Conservation (phyloP, 805 yeast species). For the Maudiozyma serrabonitensis region DNA sequence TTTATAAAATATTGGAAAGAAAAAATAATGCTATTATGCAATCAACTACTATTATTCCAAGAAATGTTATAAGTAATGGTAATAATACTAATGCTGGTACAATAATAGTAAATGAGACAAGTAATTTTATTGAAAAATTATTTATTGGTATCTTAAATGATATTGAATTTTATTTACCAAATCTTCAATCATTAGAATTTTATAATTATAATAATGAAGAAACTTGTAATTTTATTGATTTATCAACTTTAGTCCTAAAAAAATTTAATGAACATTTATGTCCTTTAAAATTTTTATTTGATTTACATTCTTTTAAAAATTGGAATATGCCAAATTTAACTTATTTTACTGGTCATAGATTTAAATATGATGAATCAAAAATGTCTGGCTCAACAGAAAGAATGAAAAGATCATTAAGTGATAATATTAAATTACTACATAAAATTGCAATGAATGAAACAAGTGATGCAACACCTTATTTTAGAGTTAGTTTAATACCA, state of each 20-base stretch:
- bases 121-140: constrained; percentile 5
- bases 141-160: constrained; percentile 8
- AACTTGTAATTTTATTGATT: constrained; percentile 16
- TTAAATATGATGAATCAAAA: constrained; percentile 15
- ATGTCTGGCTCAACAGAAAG: constrained; percentile 10
- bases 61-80: not conserved
- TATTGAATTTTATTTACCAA: constrained; percentile 9
- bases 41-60: not conserved
- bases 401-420: constrained; percentile 5
- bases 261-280: constrained; percentile 8
- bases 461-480: constrained; percentile 18
- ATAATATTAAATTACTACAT: constrained; percentile 12
- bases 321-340: constrained; percentile 16
- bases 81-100: constrained; percentile 1
- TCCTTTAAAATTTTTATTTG: constrained; percentile 11
- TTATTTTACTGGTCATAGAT: constrained; percentile 19
- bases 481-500: constrained; percentile 18
- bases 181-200: constrained; percentile 9
- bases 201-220: constrained; percentile 7
- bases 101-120: not conserved
- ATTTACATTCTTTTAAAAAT: constrained; percentile 19
- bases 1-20: constrained; percentile 8
- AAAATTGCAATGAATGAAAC: constrained; percentile 14
- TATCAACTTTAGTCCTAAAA: constrained; percentile 12
- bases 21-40: not conserved